Evolutionary conservation across 495 filamentous ascomycete genomes (phyloP), one percentile per base, ranked within the genome.

Genomic region (Astrothelium macrocarpum): DNA sequence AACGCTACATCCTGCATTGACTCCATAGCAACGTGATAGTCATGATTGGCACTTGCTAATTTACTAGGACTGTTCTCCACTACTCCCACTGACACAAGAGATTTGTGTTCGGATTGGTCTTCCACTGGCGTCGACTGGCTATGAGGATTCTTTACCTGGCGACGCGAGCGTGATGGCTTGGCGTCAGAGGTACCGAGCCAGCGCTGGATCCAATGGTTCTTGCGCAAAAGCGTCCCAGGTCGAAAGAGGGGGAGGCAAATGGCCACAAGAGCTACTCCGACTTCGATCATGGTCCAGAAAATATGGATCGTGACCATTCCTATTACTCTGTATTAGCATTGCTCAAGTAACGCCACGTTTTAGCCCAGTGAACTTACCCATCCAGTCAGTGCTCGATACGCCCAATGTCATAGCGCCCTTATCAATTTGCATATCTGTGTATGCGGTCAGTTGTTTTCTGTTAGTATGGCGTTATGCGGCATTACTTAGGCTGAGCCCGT

Each of bases 131-230:
- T 5, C 5, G 45, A 12, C 12, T 49, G 45, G 16, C 45, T 20
- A 49, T 20, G 45, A 20, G 45, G 23, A 5, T 49, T 12, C 5
- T 49, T 12, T 5, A n/a, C 18, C 14, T 12, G 23, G n/a, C 45
- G 45, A 49, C 45, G 45, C 45, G 45, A 49, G 5, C 45, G 10
- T 20, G 45, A 16, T 12, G n/a, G 45, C 45, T 20, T 49, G 45
- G 45, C 23, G n/a, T 12, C 16, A n/a, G 23, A 49, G 11, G 45
- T 18, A 49, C 45, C 45, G n/a, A 49, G 45, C 45, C 45, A 49
- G 45, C 45, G 45, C 23, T 49, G 45, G 45, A 49, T 49, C 45
- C 45, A 49, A 20, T 49, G 45, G 45, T 49, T 49, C 45, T 49
- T 49, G 5, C 11, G 11, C 12, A 49, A n/a, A 12, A 49, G 45